Evolutionary conservation across 129 eudicot species (phyloP).

Genomic region (Pittosporum tobira): DNA sequence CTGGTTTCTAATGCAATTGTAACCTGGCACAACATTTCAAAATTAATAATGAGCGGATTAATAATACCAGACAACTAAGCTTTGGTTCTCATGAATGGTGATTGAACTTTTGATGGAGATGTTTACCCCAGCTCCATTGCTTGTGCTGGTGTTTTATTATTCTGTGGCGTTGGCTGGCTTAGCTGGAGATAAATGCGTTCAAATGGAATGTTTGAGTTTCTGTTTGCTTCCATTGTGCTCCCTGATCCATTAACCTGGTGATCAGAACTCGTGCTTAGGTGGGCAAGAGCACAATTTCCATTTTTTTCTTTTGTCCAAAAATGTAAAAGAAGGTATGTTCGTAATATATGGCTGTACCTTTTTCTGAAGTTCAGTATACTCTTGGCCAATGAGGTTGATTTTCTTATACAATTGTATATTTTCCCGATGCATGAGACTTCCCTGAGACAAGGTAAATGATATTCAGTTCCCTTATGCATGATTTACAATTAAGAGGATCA

Average conservation of each 20-base stretch:
- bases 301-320: not conserved
- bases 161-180: slow-evolving; percentile 53
- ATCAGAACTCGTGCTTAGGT: slow-evolving; percentile 12
- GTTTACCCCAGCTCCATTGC: slow-evolving; percentile 51
- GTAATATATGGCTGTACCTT: slow-evolving; percentile 35
- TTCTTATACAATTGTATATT: slow-evolving; percentile 53
- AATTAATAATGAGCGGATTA: too few species aligned
- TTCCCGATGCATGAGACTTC: slow-evolving; percentile 47
- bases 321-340: slow-evolving; percentile 5
- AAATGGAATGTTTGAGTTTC: slow-evolving; percentile 14
- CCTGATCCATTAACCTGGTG: slow-evolving; percentile 46
- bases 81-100: not conserved
- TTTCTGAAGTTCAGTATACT: slow-evolving; percentile 47
- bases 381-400: slow-evolving; percentile 39
- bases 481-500: not conserved
- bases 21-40: too few species aligned
- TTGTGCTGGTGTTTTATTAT: slow-evolving; percentile 30
- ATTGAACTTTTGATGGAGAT: not conserved
- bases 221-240: slow-evolving; percentile 20
- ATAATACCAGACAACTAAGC: not conserved
- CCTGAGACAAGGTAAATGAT: slow-evolving; percentile 36
- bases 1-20: too few species aligned
- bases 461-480: slow-evolving; percentile 7
- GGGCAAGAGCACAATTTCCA: not conserved
- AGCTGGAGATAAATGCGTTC: slow-evolving; percentile 44